These are phyloP conservation scores for Tetrastigma voinierianum DNA, from an alignment of 164 flowering plant species.

Conservation along the genomic window DNA sequence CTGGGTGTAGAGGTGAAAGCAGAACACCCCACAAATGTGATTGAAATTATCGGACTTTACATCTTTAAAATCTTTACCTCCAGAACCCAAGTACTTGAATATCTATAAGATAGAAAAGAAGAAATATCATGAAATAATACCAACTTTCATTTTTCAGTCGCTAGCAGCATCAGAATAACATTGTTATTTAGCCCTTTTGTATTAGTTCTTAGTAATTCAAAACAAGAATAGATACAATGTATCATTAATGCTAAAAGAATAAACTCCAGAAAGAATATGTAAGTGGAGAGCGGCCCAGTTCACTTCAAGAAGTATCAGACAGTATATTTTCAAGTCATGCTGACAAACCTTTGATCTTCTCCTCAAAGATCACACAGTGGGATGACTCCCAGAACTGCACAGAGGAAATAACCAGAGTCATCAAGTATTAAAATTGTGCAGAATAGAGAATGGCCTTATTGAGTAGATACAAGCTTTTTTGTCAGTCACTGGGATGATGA, in stretches of 20 bases:
- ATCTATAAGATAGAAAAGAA: constrained; percentile 24
- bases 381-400: constrained; percentile 51
- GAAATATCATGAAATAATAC: background rate
- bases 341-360: constrained; percentile 45
- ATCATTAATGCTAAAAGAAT: background rate
- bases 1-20: background rate
- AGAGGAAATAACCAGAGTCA: background rate
- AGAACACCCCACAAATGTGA: constrained; percentile 20
- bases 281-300: background rate
- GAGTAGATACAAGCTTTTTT: too few species aligned
- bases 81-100: constrained; percentile 42
- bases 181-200: too few species aligned
- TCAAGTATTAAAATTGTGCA: background rate
- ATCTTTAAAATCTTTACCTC: constrained; percentile 28
- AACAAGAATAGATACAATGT: too few species aligned
- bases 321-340: background rate
- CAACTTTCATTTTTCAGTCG: background rate
- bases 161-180: background rate
- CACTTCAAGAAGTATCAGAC: background rate
- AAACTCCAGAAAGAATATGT: background rate
- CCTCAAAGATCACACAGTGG: constrained; percentile 45
- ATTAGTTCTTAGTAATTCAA: too few species aligned
- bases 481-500: too few species aligned
- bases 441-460: background rate
- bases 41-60: constrained; percentile 22